These are phyloP conservation scores for Raddia guianensis DNA, from an alignment of 176 grass and related monocot genomes.

Conservation along the genomic window DNA sequence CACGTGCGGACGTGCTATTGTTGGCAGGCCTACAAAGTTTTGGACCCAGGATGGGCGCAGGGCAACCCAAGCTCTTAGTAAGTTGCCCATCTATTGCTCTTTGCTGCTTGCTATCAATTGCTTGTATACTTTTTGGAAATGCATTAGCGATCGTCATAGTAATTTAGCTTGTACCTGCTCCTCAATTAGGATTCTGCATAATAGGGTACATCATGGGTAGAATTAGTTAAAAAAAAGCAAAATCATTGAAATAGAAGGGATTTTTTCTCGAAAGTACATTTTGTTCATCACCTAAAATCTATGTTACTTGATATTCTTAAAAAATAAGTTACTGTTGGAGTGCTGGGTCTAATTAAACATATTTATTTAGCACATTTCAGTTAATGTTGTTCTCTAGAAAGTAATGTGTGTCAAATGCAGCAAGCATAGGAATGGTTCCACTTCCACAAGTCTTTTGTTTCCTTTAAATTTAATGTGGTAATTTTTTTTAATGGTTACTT, in stretches of 20 bases:
- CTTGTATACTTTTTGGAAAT: conserved; percentile 30
- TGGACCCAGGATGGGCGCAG: conserved; percentile 60
- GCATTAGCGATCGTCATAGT: conserved; percentile 14
- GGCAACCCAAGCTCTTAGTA: conserved; percentile 78
- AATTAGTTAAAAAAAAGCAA: conserved; percentile 17
- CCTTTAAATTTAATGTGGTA: conserved; percentile 19
- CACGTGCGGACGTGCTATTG: conserved; percentile 63
- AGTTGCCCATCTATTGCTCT: conserved; percentile 42
- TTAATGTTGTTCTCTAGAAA: conserved; percentile 4
- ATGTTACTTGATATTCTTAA: conserved; percentile 16
- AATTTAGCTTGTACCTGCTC: conserved; percentile 23
- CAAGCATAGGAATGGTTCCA: neutral
- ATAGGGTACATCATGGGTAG: conserved; percentile 21
- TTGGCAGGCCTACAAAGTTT: conserved; percentile 64
- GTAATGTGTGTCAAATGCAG: conserved; percentile 35
- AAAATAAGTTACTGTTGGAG: neutral
- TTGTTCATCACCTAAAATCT: conserved; percentile 1
- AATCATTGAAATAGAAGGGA: conserved; percentile 3
- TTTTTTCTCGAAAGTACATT: neutral
- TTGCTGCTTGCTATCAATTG: conserved; percentile 28
- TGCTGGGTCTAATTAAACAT: neutral
- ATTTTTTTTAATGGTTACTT: conserved; percentile 25
- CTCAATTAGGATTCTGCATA: conserved; percentile 11
- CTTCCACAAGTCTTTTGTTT: conserved; percentile 6
- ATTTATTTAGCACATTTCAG: neutral